These are phyloP conservation scores for Homolaphlyctis polyrhiza DNA, from an alignment of 371 early-diverging fungal genomes.

Conservation along the genomic window DNA sequence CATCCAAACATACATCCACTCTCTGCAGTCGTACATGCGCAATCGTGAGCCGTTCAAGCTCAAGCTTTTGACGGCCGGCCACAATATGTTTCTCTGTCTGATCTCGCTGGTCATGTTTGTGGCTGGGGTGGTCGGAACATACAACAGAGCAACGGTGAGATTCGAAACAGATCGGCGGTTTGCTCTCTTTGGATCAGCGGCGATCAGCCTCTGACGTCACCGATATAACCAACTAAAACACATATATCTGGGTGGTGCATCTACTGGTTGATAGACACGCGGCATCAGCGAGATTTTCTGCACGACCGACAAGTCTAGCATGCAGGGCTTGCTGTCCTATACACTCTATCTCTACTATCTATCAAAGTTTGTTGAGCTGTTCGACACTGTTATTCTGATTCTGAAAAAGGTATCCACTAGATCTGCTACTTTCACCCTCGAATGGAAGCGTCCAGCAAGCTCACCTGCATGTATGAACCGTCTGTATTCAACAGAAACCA, in stretches of 20 bases:
- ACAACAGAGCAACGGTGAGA: slow-evolving; percentile 11
- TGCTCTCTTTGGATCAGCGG: too few relatives aligned
- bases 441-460: background rate
- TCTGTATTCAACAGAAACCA: slow-evolving; percentile 17
- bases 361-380: slow-evolving; percentile 26
- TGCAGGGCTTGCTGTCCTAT: slow-evolving; percentile 16
- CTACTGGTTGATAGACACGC: slow-evolving; percentile 3
- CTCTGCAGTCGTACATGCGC: slow-evolving; percentile 18
- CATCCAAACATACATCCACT: background rate
- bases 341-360: slow-evolving; percentile 30
- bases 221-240: too few relatives aligned
- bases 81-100: slow-evolving; percentile 27
- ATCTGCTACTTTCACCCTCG: background rate
- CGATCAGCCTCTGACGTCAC: too few relatives aligned
- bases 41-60: slow-evolving; percentile 21
- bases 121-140: slow-evolving; percentile 10
- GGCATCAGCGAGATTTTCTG: slow-evolving; percentile 28
- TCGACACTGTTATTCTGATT: slow-evolving; percentile 33
- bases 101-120: slow-evolving; percentile 20
- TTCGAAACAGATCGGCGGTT: too few relatives aligned
- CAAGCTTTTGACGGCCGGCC: slow-evolving; percentile 16
- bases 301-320: slow-evolving; percentile 10
- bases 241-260: too few relatives aligned
- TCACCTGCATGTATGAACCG: background rate
- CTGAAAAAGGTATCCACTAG: slow-evolving; percentile 23